These are phyloP conservation scores for Penicillium diatomitis DNA, from an alignment of 495 filamentous ascomycete genomes.

Conservation along the genomic window DNA sequence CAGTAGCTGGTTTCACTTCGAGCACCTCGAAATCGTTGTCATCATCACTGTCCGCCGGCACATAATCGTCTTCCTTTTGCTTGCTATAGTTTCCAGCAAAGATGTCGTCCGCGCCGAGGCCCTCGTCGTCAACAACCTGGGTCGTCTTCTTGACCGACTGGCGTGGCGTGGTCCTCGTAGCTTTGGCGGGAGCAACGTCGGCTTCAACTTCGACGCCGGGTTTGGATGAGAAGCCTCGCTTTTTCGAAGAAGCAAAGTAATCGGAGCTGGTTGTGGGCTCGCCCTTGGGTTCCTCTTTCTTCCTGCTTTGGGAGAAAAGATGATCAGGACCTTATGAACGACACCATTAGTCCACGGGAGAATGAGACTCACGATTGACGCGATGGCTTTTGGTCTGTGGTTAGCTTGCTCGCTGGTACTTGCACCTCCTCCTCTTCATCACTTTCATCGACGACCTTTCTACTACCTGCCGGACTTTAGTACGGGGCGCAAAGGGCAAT, in stretches of 20 bases:
- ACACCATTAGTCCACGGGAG: not conserved
- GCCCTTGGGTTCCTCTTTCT: constrained; percentile 36
- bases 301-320: constrained; percentile 18
- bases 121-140: constrained; percentile 42
- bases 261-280: constrained; percentile 49
- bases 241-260: constrained; percentile 53
- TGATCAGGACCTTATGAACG: not conserved
- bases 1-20: constrained; percentile 27
- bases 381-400: constrained; percentile 36
- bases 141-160: constrained; percentile 23
- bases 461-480: constrained; percentile 38
- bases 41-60: constrained; percentile 48
- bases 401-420: constrained; percentile 23
- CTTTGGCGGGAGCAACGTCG: constrained; percentile 17
- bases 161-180: constrained; percentile 13
- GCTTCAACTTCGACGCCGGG: constrained; percentile 6
- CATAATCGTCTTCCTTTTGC: constrained; percentile 62
- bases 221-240: constrained; percentile 32
- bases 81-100: constrained; percentile 57
- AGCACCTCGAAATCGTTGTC: constrained; percentile 37
- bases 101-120: constrained; percentile 65
- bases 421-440: constrained; percentile 59
- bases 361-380: constrained; percentile 29
- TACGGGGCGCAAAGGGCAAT: not conserved
- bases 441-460: constrained; percentile 69